Percentiles rank a stretch among this genome's conserved stretches.
Evolutionary conservation across 345 rosid genomes (phyloP).

Genomic region (Syzygium grande): DNA sequence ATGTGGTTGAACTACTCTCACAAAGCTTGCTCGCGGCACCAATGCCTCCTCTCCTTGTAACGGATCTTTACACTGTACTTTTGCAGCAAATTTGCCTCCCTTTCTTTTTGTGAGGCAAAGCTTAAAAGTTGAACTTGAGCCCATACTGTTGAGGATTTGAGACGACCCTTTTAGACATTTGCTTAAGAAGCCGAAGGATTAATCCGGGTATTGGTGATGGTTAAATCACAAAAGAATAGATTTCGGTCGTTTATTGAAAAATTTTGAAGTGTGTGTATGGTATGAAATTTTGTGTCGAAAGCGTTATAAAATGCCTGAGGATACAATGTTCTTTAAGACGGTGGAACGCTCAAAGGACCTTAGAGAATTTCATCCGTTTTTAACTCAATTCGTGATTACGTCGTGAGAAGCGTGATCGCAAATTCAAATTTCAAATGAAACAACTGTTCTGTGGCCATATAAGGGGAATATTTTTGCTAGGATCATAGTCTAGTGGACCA

Average conservation of each 20-base stretch:
- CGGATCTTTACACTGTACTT: background rate
- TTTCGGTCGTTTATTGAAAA: background rate
- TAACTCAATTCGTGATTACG: background rate
- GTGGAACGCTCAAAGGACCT: background rate
- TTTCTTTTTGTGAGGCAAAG: background rate
- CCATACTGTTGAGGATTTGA: background rate
- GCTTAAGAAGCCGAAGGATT: background rate
- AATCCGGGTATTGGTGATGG: background rate
- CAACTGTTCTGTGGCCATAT: background rate
- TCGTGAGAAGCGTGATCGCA: background rate
- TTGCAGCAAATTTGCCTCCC: background rate
- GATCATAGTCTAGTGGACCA: background rate
- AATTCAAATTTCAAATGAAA: background rate
- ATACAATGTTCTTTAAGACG: background rate
- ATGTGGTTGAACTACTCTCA: background rate
- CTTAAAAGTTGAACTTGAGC: background rate
- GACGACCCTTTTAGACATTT: background rate
- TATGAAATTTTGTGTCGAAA: background rate
- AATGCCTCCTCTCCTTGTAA: background rate
- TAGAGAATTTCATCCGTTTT: rapidly evolving
- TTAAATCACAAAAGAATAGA: background rate
- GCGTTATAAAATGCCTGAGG: background rate
- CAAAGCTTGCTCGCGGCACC: background rate
- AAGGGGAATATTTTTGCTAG: background rate
- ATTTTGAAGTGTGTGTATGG: background rate